Evolutionary conservation across 768 basidiomycete genomes (phyloP).

Genomic region (Collybiopsis confluens): DNA sequence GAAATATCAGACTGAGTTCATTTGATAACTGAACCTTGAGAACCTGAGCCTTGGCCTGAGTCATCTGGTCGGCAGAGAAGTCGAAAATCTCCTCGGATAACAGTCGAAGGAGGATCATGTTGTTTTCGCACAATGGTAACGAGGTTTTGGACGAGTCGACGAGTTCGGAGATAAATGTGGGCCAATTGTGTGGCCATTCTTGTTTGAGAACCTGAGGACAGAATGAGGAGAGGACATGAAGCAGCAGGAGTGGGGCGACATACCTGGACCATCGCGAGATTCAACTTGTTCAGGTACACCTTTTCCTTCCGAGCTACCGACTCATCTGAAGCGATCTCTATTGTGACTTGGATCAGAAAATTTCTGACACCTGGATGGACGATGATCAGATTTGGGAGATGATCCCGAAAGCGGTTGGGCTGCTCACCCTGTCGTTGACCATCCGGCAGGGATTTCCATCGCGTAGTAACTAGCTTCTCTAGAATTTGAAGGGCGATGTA

Average conservation of each 20-base stretch:
- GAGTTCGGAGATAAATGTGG: conserved; percentile 74
- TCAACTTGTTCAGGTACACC: conserved; percentile 70
- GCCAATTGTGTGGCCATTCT: conserved; percentile 84
- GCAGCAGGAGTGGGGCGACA: conserved; percentile 13
- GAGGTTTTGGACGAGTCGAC: conserved; percentile 77
- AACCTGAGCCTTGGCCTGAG: conserved; percentile 71
- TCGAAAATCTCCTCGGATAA: conserved; percentile 79
- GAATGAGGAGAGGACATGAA: not conserved
- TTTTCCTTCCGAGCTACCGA: conserved; percentile 60
- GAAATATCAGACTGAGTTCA: conserved; percentile 73
- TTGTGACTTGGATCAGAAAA: conserved; percentile 70
- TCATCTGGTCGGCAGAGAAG: conserved; percentile 76
- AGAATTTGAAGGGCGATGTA: conserved; percentile 63
- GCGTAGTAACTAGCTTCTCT: conserved; percentile 56
- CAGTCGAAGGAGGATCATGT: conserved; percentile 76
- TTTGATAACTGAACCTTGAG: conserved; percentile 76
- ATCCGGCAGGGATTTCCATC: conserved; percentile 61
- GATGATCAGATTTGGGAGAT: not conserved
- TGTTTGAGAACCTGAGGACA: conserved; percentile 65
- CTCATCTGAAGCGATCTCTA: conserved; percentile 69
- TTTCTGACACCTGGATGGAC: conserved; percentile 59
- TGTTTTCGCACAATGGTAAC: conserved; percentile 76
- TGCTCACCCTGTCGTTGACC: conserved; percentile 59
- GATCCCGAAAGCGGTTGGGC: not conserved
- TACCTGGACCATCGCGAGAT: conserved; percentile 71